Evolutionary conservation across 148 eudicot species (phyloP), one percentile per base, ranked within the genome.

Genomic region (Vaccinium myrtillus): DNA sequence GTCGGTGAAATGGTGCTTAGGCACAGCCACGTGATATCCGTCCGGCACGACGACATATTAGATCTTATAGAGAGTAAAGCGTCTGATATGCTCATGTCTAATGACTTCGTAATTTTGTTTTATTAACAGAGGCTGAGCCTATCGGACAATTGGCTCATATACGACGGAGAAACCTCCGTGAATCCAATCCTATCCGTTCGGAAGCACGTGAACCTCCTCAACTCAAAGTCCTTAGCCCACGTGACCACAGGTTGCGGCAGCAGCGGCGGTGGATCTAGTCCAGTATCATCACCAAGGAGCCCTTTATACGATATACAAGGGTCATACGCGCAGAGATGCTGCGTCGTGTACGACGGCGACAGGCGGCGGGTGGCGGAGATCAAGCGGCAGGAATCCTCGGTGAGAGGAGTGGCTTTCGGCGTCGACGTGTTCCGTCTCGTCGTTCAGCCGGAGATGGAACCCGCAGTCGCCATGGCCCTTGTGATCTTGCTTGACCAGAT

Each of bases 401-500:
- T 81, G 36, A 84, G 77, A 79, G 96, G 98, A 8, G 91, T 92
- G 53, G 83, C 76, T 65, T 88, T 94, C 48, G 94, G 96, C 8
- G 83, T 70, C 0, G 98, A 94, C 80, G 92, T 94, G 4, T 94
- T 94, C 81, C 87, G 82, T 51, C 92, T 94, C n/a, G 23, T 87
- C 54, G 53, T 86, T 15, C 83, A 86, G 70, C 91, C 93, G 2
- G 71, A 86, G 30, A 86, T 93, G 46, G 93, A 90, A 50, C n/a
- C 91, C 0, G 54, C 90, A 4, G 53, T 88, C 8, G 96, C 94
- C 46, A 94, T 94, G 98, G 91, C 91, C 32, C 30, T 94, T 0
- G 96, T 94, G 16, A 89, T 94, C 67, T 82, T 94, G 3, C 92
- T 94, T 4, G 98, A 94, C 32, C 93, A 89, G 86, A 94, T 93